Evolutionary conservation across 495 filamentous ascomycete species (phyloP).

Genomic region (Aspergillus nanangensis): DNA sequence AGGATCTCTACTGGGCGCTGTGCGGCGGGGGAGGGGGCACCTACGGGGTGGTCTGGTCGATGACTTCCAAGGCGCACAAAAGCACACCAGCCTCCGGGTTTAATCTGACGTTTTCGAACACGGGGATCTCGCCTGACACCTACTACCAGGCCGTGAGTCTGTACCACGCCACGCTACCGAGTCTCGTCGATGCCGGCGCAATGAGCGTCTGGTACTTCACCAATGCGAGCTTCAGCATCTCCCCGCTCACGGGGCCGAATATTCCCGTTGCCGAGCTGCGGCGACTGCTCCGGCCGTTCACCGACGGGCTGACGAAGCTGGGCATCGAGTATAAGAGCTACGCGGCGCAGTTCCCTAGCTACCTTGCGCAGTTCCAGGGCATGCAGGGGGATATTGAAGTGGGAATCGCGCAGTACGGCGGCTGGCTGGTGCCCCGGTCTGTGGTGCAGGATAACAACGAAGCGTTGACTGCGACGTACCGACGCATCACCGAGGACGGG

Average conservation of each 20-base stretch:
- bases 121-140: conserved; percentile 27
- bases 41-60: conserved; percentile 56
- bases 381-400: conserved; percentile 35
- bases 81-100: conserved; percentile 32
- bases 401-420: conserved; percentile 49
- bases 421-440: conserved; percentile 50
- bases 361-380: conserved; percentile 40
- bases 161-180: conserved; percentile 36
- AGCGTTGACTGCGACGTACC: conserved; percentile 32
- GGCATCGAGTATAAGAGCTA: conserved; percentile 24
- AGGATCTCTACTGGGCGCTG: conserved; percentile 65
- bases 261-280: conserved; percentile 23
- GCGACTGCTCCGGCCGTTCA: conserved; percentile 26
- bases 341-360: conserved; percentile 33
- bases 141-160: conserved; percentile 38
- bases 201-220: conserved; percentile 48
- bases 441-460: conserved; percentile 46
- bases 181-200: conserved; percentile 49
- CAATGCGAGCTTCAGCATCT: conserved; percentile 40
- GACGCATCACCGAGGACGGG: conserved; percentile 36
- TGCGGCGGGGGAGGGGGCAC: conserved; percentile 61
- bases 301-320: conserved; percentile 19
- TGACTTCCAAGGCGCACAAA: conserved; percentile 41
- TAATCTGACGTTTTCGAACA: conserved; percentile 25
- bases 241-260: conserved; percentile 32